Base-by-base conservation (phyloP, 1,139 yeast genomes). In the Yamadazyma spencermartinsiae region DNA sequence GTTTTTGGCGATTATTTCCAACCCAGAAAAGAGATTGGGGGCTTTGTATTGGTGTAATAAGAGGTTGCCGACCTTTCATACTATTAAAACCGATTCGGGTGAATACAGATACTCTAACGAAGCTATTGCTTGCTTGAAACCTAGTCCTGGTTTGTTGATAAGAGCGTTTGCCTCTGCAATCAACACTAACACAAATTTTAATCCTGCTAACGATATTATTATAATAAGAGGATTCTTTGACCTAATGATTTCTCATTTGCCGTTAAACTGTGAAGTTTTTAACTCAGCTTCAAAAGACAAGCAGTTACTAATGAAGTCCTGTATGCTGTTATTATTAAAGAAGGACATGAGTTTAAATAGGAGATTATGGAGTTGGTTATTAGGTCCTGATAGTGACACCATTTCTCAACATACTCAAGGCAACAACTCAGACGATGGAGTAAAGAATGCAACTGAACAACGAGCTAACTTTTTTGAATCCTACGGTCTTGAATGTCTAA, bases 281-380 rank as follows among this genome's bases (percentile, higher is more conserved):
- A 76, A 74, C 32, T 67, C 81, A 1, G 61, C 77, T 1, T 51
- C 62, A 0, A 63, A 68, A 4, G 96, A 87, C 49, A 72, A 76
- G 40, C 74, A 79, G 43, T 54, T 74, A 21, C 61, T 92, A 34
- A 61, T 87, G 17, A 68, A 80, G 58, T 68, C 82, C 6, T 86
- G 92, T 24, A 74, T 87, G 33, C 61, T 70, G 10, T 80, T 90
- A 0, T 83, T 94, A 1, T 65, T 89, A 37, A 78, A 83, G 32
- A 82, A 82, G 50, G 99, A 92, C 59, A 88, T 92, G 96, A 87
- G 97, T 14, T 72, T 92, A 45, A 94, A 92, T 56, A 72, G 98
- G 58, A 74, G 99, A 49, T 69, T 92, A 20, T 90, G 98, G 96
- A 82, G 76, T 48, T 90, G 96, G 94, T 65, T 92, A 8, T 62